phyloP scores from a whole-genome alignment of 1,284 basidiomycete species.

The Cutaneotrichosporon sp. region DNA sequence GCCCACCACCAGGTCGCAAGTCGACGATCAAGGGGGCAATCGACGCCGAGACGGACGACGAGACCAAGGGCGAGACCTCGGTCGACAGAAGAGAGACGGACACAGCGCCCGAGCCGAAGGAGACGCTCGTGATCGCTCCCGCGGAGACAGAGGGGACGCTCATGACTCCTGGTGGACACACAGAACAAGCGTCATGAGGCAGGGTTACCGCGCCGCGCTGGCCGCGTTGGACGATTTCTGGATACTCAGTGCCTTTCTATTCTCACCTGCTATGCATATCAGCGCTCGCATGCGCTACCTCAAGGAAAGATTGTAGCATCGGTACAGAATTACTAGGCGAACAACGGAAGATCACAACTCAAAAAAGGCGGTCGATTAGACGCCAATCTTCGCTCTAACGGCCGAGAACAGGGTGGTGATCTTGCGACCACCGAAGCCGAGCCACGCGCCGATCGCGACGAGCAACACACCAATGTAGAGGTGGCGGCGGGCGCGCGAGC shows the following conservation, averaged over 20 bases:
- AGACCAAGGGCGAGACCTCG: background rate
- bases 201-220: background rate
- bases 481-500: constrained; percentile 12
- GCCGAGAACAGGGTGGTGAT: constrained; percentile 2
- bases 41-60: background rate
- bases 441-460: constrained; percentile 20
- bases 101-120: too few relatives aligned
- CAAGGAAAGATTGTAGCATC: background rate
- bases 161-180: too few relatives aligned
- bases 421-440: constrained; percentile 16
- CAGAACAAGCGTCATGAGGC: background rate
- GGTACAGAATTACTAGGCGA: background rate
- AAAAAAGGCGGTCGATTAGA: background rate
- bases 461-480: constrained; percentile 20
- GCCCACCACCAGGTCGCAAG: background rate
- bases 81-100: too few relatives aligned
- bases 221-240: too few relatives aligned
- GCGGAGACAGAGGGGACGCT: too few relatives aligned
- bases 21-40: background rate
- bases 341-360: background rate
- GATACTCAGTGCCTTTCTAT: too few relatives aligned
- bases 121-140: too few relatives aligned
- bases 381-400: constrained; percentile 13
- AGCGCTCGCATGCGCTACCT: too few relatives aligned
- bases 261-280: background rate